Base-by-base conservation (phyloP, 1,139 yeast genomes). In the Candida glucosophila region DNA sequence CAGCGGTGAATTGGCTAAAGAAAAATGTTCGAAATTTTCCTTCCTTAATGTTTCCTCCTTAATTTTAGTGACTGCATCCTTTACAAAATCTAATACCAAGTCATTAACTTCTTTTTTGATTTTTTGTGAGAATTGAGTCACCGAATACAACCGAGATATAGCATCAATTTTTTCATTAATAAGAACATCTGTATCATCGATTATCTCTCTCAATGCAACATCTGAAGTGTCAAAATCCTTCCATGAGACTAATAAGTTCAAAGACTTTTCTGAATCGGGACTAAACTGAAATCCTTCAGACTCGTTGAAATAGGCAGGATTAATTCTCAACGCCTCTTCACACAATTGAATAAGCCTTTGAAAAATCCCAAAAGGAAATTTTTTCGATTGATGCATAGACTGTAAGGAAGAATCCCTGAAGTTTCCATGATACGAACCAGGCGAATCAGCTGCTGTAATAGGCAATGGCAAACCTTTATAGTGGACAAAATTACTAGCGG, bases 71-170 rank as follows among this genome's bases (percentile, higher is more conserved):
- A 83, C 69, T 0, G 94, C 78, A 22, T 73, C 74, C 13, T 69
- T 61, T 3, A 90, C 83, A 0, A 82, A 65, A 22, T 61, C 55
- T 20, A 82, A 55, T 3, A 88, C 93, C 43, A 77, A 59, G 12
- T 53, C 63, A 43, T 88, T 95, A 6, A 88, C 85, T 48, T 90
- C 96, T 23, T 67, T 70, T 34, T 85, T 81, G 24, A 90, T 73
- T 40, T 77, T 77, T 35, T 80, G 80, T n/a, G 83, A 74, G 44
- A 81, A 86, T 31, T 79, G 75, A 30, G 83, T 58, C 3, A 88
- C 73, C 32, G 90, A 81, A 15, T 83, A 79, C 36, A 83, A 61
- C 39, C 97, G 61, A 12, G 76, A 59, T n/a, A 86, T 66, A 0
- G 85, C 69, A 28, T 79, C 86, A 3, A 83, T 68, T 44, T 90